A percentile compares a stretch with the other conserved stretches of the same genome.
Conservation (phyloP, 169 alveolate genomes). For the Plasmodium vivax region DNA sequence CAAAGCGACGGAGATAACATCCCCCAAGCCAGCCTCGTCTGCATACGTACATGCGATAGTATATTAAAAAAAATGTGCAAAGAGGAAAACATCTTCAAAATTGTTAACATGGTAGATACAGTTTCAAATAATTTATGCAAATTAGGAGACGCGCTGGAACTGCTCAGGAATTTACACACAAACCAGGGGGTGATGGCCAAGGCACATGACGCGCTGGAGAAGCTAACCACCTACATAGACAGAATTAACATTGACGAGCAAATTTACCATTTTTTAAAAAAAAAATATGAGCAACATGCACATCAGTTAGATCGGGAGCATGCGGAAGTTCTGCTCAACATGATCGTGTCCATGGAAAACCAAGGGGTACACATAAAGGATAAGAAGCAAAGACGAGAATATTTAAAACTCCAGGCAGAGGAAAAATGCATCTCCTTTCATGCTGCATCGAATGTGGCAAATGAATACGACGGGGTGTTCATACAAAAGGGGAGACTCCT, state of each 20-base stretch:
- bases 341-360: slow-evolving; percentile 84
- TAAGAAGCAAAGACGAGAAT: slow-evolving; percentile 27
- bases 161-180: slow-evolving; percentile 80
- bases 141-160: slow-evolving; percentile 85
- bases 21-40: slow-evolving; percentile 1
- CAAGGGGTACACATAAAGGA: slow-evolving; percentile 83
- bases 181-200: slow-evolving; percentile 75
- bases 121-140: slow-evolving; percentile 82
- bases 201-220: slow-evolving; percentile 81
- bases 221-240: slow-evolving; percentile 77
- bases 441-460: slow-evolving; percentile 27
- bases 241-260: slow-evolving; percentile 78
- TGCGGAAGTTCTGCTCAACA: slow-evolving; percentile 78
- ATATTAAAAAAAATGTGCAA: slow-evolving; percentile 35
- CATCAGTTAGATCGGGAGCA: slow-evolving; percentile 76
- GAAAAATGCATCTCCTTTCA: slow-evolving; percentile 41
- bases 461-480: slow-evolving; percentile 45
- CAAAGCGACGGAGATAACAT: slow-evolving; percentile 23
- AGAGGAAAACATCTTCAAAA: slow-evolving; percentile 47
- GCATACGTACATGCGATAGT: slow-evolving; percentile 45
- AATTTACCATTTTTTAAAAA: slow-evolving; percentile 76
- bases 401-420: slow-evolving; percentile 71
- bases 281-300: slow-evolving; percentile 64
- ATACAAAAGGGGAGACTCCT: slow-evolving; percentile 38
- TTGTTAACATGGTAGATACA: slow-evolving; percentile 79